Evolutionary conservation across 257 asterid species (phyloP).

Genomic region (Salvia splendens): DNA sequence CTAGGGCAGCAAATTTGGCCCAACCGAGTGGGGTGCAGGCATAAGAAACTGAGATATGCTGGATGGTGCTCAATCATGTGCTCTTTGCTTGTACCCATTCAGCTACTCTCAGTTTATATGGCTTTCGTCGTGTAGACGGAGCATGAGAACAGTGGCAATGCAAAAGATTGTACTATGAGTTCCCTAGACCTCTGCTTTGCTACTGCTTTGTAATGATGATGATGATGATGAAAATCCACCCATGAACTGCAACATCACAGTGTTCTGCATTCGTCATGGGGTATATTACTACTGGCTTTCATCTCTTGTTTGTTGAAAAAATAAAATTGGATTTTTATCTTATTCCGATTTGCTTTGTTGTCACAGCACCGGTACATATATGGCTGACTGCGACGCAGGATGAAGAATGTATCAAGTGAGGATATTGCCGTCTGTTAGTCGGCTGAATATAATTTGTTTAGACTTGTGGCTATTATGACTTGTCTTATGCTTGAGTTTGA

Average conservation of each 20-base stretch:
- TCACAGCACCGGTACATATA: slow-evolving; percentile 32
- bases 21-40: slow-evolving; percentile 90
- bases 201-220: slow-evolving; percentile 24
- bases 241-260: slow-evolving; percentile 40
- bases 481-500: slow-evolving; percentile 13
- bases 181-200: slow-evolving; percentile 49
- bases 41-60: slow-evolving; percentile 57
- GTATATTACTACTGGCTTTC: slow-evolving; percentile 27
- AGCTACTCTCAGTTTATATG: slow-evolving; percentile 52
- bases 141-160: slow-evolving; percentile 46
- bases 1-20: slow-evolving; percentile 51
- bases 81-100: slow-evolving; percentile 38
- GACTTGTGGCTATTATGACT: slow-evolving; percentile 28
- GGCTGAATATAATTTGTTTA: slow-evolving; percentile 30
- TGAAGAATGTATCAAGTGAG: slow-evolving; percentile 17
- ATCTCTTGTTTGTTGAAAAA: background rate
- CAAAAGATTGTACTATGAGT: slow-evolving; percentile 40
- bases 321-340: background rate
- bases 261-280: slow-evolving; percentile 37
- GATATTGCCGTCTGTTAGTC: slow-evolving; percentile 25
- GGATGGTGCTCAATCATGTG: slow-evolving; percentile 38
- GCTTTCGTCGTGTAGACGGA: slow-evolving; percentile 47
- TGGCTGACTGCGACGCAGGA: slow-evolving; percentile 11
- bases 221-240: slow-evolving; percentile 41
- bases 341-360: slow-evolving; percentile 4